These are phyloP conservation scores for Globisporangium alternatum DNA, from an alignment of 352 stramenopile genomes.

Conservation along the genomic window DNA sequence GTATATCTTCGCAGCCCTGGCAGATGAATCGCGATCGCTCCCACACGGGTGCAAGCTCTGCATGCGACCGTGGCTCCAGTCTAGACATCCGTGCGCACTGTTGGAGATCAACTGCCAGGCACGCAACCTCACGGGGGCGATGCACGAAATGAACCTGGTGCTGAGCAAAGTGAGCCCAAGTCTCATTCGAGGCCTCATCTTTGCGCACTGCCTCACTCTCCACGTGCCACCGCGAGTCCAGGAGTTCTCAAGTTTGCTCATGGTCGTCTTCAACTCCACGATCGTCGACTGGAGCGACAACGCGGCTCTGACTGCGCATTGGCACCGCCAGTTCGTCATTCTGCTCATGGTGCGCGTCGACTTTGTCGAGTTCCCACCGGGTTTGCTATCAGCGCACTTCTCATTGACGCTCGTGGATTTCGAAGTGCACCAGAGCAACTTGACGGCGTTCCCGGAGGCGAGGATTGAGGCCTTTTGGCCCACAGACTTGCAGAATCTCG, in stretches of 20 bases:
- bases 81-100: conserved; percentile 1
- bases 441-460: conserved; percentile 10
- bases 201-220: conserved; percentile 5
- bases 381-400: conserved; percentile 21
- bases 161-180: neutral
- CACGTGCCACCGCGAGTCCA: conserved; percentile 3
- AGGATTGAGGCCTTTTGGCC: neutral
- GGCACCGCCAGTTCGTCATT: neutral
- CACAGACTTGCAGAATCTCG: conserved; percentile 2
- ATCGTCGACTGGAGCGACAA: conserved; percentile 11
- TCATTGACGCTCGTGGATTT: conserved; percentile 24
- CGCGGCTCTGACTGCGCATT: neutral
- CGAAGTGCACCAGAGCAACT: conserved; percentile 17
- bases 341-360: conserved; percentile 2
- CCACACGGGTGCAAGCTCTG: conserved; percentile 6
- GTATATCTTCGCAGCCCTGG: neutral
- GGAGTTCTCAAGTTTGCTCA: conserved; percentile 10
- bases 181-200: neutral
- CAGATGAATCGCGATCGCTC: neutral
- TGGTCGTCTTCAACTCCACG: conserved; percentile 14
- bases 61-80: conserved; percentile 6
- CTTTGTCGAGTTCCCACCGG: neutral
- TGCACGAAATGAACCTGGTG: neutral
- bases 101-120: conserved; percentile 7
- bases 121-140: neutral